These are phyloP conservation scores for Solanum bulbocastanum DNA, from an alignment of 257 asterid species.

Conservation along the genomic window DNA sequence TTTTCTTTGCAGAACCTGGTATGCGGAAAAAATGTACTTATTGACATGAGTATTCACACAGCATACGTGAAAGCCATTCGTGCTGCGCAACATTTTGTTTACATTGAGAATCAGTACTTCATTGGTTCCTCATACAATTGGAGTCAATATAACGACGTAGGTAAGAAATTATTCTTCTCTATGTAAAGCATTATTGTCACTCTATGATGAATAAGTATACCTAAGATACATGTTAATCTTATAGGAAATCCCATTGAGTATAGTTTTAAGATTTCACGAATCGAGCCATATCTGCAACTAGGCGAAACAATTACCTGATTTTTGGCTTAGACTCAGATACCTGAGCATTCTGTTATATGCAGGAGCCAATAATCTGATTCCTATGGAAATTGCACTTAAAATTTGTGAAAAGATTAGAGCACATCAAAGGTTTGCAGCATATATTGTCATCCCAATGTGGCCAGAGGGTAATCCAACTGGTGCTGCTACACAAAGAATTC, in stretches of 20 bases:
- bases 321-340: not conserved
- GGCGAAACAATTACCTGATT: not conserved
- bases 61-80: constrained; percentile 93
- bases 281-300: not conserved
- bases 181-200: not conserved
- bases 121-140: constrained; percentile 93
- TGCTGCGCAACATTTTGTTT: constrained; percentile 85
- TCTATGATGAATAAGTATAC: not conserved
- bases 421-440: constrained; percentile 89
- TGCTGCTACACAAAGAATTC: constrained; percentile 83
- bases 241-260: not conserved
- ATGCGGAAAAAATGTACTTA: constrained; percentile 90
- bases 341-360: constrained; percentile 2
- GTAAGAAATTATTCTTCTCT: constrained; percentile 27
- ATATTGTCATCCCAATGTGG: constrained; percentile 95
- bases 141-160: constrained; percentile 71
- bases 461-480: constrained; percentile 99
- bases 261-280: not conserved
- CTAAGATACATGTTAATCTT: not conserved
- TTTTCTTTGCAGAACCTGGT: constrained; percentile 58
- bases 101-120: constrained; percentile 96
- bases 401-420: constrained; percentile 83
- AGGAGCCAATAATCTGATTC: constrained; percentile 97
- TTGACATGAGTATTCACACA: constrained; percentile 96
- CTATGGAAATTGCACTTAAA: constrained; percentile 91